Conservation (phyloP, 495 filamentous ascomycete genomes). For the Chaetomium cochliodes region DNA sequence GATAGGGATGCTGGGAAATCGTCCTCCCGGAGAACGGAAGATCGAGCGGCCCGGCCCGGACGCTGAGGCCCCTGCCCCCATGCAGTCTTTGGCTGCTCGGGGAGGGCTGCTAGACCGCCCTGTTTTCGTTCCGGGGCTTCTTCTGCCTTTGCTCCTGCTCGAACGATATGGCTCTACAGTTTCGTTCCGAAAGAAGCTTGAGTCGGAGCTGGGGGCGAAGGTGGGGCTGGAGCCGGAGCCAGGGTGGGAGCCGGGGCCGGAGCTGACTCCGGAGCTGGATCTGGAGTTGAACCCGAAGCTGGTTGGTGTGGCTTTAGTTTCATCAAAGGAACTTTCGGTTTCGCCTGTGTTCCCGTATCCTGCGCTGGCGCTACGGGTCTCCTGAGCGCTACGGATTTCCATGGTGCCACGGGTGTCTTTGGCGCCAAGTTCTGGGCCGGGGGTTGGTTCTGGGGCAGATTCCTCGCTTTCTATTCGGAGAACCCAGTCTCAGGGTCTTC, state of each 20-base stretch:
- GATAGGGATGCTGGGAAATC: background rate
- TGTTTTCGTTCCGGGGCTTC: background rate
- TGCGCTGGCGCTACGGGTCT: background rate
- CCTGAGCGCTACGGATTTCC: background rate
- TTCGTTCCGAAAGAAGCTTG: background rate
- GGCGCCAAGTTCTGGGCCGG: background rate
- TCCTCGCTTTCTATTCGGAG: background rate
- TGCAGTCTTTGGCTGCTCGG: background rate
- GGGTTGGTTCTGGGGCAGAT: background rate
- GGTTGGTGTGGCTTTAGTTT: no score
- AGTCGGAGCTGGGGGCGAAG: background rate
- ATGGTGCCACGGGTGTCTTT: background rate
- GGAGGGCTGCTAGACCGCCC: background rate
- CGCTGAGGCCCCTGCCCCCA: background rate
- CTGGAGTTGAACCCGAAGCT: no score
- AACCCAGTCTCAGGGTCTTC: conserved; percentile 1
- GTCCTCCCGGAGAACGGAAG: background rate
- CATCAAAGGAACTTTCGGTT: background rate
- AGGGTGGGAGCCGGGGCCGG: no score
- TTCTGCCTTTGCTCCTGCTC: background rate
- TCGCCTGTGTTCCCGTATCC: background rate
- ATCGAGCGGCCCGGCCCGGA: background rate
- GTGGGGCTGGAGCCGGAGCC: background rate
- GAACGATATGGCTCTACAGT: background rate
- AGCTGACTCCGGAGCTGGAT: no score